Evolutionary conservation across 768 basidiomycete species (phyloP).

Genomic region (Macrolepiota fuliginosa): DNA sequence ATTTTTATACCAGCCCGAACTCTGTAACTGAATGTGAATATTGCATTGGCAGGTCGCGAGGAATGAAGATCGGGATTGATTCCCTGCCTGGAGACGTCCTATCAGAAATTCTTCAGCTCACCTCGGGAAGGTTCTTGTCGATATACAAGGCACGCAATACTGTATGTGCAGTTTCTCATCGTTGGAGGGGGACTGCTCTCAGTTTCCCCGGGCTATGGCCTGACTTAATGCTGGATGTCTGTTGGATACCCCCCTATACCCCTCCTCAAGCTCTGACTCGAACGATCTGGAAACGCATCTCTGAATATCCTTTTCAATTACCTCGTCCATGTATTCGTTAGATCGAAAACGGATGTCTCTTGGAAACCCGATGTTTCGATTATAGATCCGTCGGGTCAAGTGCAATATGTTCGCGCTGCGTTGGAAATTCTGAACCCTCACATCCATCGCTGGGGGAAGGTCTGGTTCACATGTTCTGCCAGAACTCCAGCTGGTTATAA

Average conservation of each 20-base stretch:
- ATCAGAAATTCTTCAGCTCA: background rate
- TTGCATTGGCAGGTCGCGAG: background rate
- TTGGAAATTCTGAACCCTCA: no score
- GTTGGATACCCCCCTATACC: background rate
- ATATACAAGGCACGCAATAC: background rate
- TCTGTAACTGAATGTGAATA: background rate
- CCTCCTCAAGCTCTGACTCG: background rate
- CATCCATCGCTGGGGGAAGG: no score
- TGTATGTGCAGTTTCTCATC: background rate
- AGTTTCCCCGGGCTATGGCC: no score
- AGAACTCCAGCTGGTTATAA: no score
- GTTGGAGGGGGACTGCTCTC: no score
- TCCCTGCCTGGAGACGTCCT: no score
- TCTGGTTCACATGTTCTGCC: no score
- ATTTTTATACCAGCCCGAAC: no score
- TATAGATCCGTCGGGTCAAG: no score
- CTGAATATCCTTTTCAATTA: background rate
- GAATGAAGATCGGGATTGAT: background rate
- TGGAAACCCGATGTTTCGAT: background rate
- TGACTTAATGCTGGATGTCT: background rate
- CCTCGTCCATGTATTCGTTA: background rate
- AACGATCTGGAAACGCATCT: background rate
- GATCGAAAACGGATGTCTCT: background rate
- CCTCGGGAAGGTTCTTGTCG: background rate
- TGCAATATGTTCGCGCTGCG: no score